These are phyloP conservation scores for Neltuma alba DNA, from an alignment of 306 rosid genomes.

Conservation along the genomic window DNA sequence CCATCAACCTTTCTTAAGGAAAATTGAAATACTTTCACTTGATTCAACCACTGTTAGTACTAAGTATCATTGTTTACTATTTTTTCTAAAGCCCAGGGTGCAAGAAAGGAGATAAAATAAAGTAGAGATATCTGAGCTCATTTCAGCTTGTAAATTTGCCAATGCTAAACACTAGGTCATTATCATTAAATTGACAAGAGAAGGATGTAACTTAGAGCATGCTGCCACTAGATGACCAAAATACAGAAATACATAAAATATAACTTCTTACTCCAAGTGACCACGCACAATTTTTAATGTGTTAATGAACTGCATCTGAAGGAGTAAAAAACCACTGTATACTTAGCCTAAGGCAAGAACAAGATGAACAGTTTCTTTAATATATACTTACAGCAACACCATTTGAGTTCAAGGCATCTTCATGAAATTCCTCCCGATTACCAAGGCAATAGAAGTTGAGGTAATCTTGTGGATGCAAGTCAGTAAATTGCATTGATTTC, in stretches of 20 bases:
- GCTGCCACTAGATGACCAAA: neutral
- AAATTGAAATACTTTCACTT: neutral
- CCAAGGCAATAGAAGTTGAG: constrained; percentile 98
- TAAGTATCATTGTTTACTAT: neutral
- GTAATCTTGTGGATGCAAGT: constrained; percentile 69
- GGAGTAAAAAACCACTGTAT: constrained; percentile 24
- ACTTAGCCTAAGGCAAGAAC: constrained; percentile 8
- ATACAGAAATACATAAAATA: neutral
- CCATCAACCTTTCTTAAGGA: neutral
- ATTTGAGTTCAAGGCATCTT: constrained; percentile 41
- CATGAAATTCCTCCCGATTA: constrained; percentile 62
- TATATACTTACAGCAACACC: constrained; percentile 56
- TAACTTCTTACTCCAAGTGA: constrained; percentile 8
- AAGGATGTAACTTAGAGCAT: neutral
- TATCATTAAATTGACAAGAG: neutral
- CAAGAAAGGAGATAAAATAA: neutral
- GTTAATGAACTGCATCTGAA: constrained; percentile 26
- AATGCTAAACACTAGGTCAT: neutral
- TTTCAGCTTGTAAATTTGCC: constrained; percentile 3
- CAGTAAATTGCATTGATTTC: constrained; percentile 47
- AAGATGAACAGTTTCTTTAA: constrained; percentile 2
- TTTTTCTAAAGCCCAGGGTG: neutral
- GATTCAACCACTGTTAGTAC: neutral
- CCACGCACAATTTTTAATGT: constrained; percentile 1
- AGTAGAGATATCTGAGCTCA: neutral